A percentile compares a stretch with the other conserved stretches of the same genome.
These are phyloP conservation scores for Auricularia sp. DNA, from an alignment of 768 basidiomycete species.

Conservation along the genomic window DNA sequence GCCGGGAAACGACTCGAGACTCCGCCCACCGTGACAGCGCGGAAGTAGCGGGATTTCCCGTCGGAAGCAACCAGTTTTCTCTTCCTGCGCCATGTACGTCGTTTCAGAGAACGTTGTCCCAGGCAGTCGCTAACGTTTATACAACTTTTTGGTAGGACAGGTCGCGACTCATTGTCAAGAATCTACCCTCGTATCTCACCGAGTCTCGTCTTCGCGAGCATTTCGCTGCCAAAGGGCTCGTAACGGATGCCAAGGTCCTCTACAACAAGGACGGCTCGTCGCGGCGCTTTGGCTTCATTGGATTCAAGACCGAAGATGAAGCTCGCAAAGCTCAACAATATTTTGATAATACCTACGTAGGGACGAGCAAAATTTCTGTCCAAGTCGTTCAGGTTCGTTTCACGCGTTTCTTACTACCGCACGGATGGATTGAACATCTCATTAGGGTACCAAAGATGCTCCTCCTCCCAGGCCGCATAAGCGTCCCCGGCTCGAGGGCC, in stretches of 20 bases:
- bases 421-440: constrained; percentile 6
- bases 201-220: constrained; percentile 54
- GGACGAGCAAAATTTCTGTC: constrained; percentile 67
- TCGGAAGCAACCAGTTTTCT: no score
- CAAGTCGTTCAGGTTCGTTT: constrained; percentile 63
- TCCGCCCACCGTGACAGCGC: no score
- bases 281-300: constrained; percentile 85
- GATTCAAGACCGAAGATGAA: constrained; percentile 73
- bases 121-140: no score
- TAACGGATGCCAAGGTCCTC: constrained; percentile 84
- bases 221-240: constrained; percentile 50
- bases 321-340: constrained; percentile 67
- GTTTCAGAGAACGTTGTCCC: no score
- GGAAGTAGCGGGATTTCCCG: no score
- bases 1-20: no score
- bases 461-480: constrained; percentile 63
- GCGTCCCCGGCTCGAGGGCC: constrained; percentile 41
- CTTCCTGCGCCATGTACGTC: no score
- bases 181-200: constrained; percentile 62
- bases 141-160: constrained; percentile 25
- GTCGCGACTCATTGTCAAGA: constrained; percentile 81
- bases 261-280: constrained; percentile 68
- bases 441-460: constrained; percentile 58
- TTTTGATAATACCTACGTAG: constrained; percentile 80
- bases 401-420: neutral